Base-by-base conservation (phyloP, 1,139 yeast genomes). In the Arxiozyma telluris region DNA sequence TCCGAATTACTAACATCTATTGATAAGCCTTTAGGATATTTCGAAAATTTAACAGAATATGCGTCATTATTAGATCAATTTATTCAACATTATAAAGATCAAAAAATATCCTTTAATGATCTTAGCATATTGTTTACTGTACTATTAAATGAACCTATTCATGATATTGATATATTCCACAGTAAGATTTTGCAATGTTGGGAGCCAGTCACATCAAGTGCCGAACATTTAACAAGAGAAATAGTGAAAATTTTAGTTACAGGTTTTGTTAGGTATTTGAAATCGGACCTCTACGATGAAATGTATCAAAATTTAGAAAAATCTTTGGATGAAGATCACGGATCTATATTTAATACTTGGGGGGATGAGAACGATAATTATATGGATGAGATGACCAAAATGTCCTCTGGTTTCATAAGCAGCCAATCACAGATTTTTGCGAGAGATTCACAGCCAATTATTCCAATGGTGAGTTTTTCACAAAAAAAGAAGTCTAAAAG, bases 131-230 rank as follows among this genome's bases (percentile, higher is more conserved):
- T 60, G 6, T 59, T 61, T 11, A 50, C 53, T 4, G 44, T 58
- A 6, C 46, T 67, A 22, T 21, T 65, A 21, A 52, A 58, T 27
- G 67, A 66, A 53, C 52, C 54, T 3, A 50, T 58, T 8, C 50
- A 52, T 18, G 55, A 60, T 27, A 44, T 64, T 30, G 68, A 64
- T 38, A 45, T 60, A 5, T 58, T 64, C 41, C 63, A 61, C 51
- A 64, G 57, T 49, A 64, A 62, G 49, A 47, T 67, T 20, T 53
- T 64, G 25, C 66, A 64, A 55, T 64, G 69, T 53, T 67, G 70
- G 70, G 64, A 58, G 27, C 52, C 59, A 12, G 57, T 59, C 4
- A 53, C 59, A 4, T 30, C 55, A 4, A 51, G 58, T 41, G 56
- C 67, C 2, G 63, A 59, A 38, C 15, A 25, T 8, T 38, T 60